Base-by-base conservation (phyloP, 352 stramenopile genomes). In the Phytophthora citrophthora region DNA sequence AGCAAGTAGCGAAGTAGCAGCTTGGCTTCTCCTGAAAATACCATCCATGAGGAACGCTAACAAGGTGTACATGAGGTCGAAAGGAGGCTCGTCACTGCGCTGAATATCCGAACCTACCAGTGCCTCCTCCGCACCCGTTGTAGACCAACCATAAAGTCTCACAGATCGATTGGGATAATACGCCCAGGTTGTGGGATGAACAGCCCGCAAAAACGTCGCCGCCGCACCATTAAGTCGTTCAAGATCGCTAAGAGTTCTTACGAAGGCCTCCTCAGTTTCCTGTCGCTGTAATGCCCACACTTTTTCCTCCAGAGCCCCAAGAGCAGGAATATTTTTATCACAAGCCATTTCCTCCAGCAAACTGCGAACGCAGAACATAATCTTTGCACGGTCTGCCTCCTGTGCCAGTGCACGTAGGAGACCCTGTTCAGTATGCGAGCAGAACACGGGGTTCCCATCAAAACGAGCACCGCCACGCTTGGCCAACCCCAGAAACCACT, bases 1-100 rank as follows among this genome's bases (percentile, higher is more conserved):
- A 5, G 41, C 47, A 8, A 83, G 27, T 24, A 93, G 56, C 43
- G 90, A 86, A 27, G 72, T 58, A n/a, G 81, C 72, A 20, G 86
- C 57, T 53, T 92, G 83, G 43, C 71, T 90, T 69, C 89, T 92
- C 63, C 89, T 89, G 61, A 83, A 94, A 27, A 81, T 63, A 26
- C 54, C 64, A 48, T 94, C 85, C 85, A 94, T 94, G 44, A 94
- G 58, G 57, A 90, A 91, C 5, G 83, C 83, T 44, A 94, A 54
- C 58, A 91, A 93, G 39, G 72, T 82, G 45, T 94, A 94, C 46
- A 93, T 71, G 36, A 94, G 61, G 67, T 94, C 86, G 27, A 94
- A 91, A 41, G 86, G 86, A 20, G 86, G 81, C 40, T 94, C 85
- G 43, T 94, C 85, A 34, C 79, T 88, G 41, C 60, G 65, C 32